Conservation (phyloP, 1,139 yeast genomes). For the Pichia sp. region DNA sequence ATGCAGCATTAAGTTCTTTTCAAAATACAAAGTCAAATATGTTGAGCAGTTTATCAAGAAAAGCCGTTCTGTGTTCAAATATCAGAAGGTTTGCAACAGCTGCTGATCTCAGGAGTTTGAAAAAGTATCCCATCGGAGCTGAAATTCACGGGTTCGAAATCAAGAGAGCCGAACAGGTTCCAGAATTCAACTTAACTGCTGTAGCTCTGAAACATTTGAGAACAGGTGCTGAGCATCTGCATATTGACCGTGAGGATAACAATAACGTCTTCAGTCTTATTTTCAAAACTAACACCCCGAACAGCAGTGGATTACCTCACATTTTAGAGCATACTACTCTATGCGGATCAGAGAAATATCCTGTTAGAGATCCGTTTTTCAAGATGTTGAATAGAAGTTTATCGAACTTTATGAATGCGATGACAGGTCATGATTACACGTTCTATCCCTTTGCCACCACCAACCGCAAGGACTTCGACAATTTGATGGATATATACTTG, state of each 20-base stretch:
- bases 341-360: slow-evolving; percentile 86
- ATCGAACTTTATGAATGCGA: slow-evolving; percentile 96
- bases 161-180: slow-evolving; percentile 57
- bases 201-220: slow-evolving; percentile 57
- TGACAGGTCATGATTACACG: slow-evolving; percentile 96
- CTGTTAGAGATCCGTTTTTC: slow-evolving; percentile 95
- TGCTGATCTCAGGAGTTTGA: slow-evolving; percentile 21
- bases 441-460: slow-evolving; percentile 96
- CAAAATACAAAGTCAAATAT: slow-evolving; percentile 1
- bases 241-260: slow-evolving; percentile 71
- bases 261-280: slow-evolving; percentile 87
- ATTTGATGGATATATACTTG: slow-evolving; percentile 79
- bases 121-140: slow-evolving; percentile 58
- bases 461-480: slow-evolving; percentile 69
- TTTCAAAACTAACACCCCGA: slow-evolving; percentile 91
- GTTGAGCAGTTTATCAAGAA: slow-evolving; percentile 6
- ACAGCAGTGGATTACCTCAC: slow-evolving; percentile 91
- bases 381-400: slow-evolving; percentile 87
- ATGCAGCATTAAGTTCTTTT: background rate
- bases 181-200: slow-evolving; percentile 78
- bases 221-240: slow-evolving; percentile 78
- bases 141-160: slow-evolving; percentile 59
- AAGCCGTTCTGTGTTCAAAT: background rate
- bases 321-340: slow-evolving; percentile 91
- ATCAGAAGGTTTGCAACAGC: slow-evolving; percentile 17